Evolutionary conservation across 176 grass and related monocot genomes (phyloP), one percentile per base, ranked within the genome.

Genomic region (Rhynchospora breviuscula): DNA sequence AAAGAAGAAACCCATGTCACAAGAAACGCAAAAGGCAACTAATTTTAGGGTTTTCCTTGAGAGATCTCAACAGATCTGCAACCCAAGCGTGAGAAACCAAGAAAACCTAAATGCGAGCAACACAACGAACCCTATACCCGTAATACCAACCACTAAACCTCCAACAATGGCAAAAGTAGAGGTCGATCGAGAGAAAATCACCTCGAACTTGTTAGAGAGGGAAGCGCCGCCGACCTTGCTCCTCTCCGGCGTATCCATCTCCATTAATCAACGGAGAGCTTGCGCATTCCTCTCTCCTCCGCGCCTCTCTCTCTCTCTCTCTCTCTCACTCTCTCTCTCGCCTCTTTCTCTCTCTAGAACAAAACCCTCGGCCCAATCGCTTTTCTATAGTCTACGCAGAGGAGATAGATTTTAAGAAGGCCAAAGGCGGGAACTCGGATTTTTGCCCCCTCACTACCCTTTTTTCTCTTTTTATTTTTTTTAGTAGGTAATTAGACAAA

Each of bases 181-280:
- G 49, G 48, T 56, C 73, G 10, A 77, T 17, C 49, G 46, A 43
- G 25, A 63, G 14, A 67, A 26, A 81, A 59, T 8, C 57, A 91
- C 85, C 85, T 87, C 78, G 22, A 91, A 85, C 64, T 66, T 82
- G 26, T 78, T 85, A 57, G 88, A 64, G 13, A 90, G 56, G 22
- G 88, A 33, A 23, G 65, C 62, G 14, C 56, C 85, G 10, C 69
- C 85, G 75, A 63, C 65, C 79, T 65, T 85, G 44, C 87, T 74
- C 23, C 94, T 84, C 77, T 93, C 89, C 11, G 94, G 94, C 35
- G 91, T 90, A 61, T 98, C 95, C 95, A 98, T 98, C 79, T 85
- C 90, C 71, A 52, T 68, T 68, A 82, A 77, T 19, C 46, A 33
- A 11, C 17, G 21, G 8, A 82, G 60, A 66, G 79, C n/a, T 48